Evolutionary conservation across 305 asterid genomes (phyloP), one percentile per base, ranked within the genome.

Genomic region (Fraxinus ornus): DNA sequence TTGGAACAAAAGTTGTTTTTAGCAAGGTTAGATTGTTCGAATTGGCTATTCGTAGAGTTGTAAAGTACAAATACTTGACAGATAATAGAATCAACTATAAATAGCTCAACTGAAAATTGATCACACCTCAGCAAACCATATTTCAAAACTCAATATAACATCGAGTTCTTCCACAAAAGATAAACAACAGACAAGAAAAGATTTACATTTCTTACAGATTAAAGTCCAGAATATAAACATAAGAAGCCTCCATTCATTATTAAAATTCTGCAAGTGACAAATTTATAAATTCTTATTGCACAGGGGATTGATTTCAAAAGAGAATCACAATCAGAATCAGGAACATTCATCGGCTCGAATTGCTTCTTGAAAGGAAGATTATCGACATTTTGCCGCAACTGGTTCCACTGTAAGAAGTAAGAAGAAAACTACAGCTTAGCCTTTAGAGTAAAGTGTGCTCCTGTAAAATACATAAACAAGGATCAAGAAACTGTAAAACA

Each of bases 41-140:
- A 60, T 87, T 88, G 72, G 92, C 52, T 36, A 89, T 81, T 71
- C 13, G 97, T 91, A 24, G 97, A 89, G 91, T 91, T 94, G 76
- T 98, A 94, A 4, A 95, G 88, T 44, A 91, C 86, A 3, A 98
- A 98, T 74, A 94, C 83, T 57, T 86, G 83, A 83, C 93, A 83
- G 28, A 92, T 90, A 36, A 62, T 77, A 7, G 91, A 83, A 71
- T 83, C 84, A 19, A 85, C 85, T 78, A 91, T 39, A 79, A 83
- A 95, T 37, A 95, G 93, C 68, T 91, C 92, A 47, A 91, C 95
- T 77, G 97, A 94, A 85, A 91, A 94, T 72, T 78, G 95, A 91
- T 95, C 99, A 85, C 99, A 95, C 78, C 89, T 92, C 98, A 94
- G 94, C 70, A 84, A 85, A 87, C 68, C 78, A 82, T 5, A 73